Evolutionary conservation across 2,329 filamentous ascomycete species (phyloP).

Genomic region (Diaporthe humulicola): DNA sequence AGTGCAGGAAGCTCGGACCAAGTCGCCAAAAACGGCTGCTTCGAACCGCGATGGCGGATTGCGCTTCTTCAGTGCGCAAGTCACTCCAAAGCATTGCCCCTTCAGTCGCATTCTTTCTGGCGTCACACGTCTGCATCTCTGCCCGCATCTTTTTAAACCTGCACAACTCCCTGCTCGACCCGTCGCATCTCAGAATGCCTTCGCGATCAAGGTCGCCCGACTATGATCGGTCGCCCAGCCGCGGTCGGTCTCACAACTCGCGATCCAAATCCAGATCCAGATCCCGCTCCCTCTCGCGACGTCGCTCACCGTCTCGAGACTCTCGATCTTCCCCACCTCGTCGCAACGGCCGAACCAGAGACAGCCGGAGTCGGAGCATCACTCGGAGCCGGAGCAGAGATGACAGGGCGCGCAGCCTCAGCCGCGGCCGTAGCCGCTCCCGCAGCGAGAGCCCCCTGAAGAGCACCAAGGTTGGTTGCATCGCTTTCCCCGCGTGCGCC

Average conservation of each 20-base stretch:
- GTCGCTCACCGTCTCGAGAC: slow-evolving; percentile 41
- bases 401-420: slow-evolving; percentile 50
- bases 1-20: slow-evolving; percentile 14
- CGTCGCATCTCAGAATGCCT: slow-evolving; percentile 38
- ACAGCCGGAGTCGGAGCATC: slow-evolving; percentile 47
- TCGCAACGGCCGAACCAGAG: slow-evolving; percentile 52
- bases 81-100: background rate
- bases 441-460: slow-evolving; percentile 54
- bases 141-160: background rate
- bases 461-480: slow-evolving; percentile 65
- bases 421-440: slow-evolving; percentile 52
- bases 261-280: slow-evolving; percentile 40
- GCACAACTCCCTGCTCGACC: background rate
- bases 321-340: slow-evolving; percentile 51
- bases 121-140: background rate
- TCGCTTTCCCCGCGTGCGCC: slow-evolving; percentile 30
- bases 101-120: background rate
- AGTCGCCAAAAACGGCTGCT: slow-evolving; percentile 30
- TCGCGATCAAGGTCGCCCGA: slow-evolving; percentile 41
- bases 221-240: slow-evolving; percentile 33
- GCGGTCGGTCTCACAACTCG: slow-evolving; percentile 38
- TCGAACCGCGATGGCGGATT: background rate
- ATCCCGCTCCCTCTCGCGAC: slow-evolving; percentile 39
- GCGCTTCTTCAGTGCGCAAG: background rate
- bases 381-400: slow-evolving; percentile 50